A percentile compares a stretch with the other conserved stretches of the same genome.
Conservation (phyloP, 2,329 filamentous ascomycete species). For the Ophiosphaerella narmari region DNA sequence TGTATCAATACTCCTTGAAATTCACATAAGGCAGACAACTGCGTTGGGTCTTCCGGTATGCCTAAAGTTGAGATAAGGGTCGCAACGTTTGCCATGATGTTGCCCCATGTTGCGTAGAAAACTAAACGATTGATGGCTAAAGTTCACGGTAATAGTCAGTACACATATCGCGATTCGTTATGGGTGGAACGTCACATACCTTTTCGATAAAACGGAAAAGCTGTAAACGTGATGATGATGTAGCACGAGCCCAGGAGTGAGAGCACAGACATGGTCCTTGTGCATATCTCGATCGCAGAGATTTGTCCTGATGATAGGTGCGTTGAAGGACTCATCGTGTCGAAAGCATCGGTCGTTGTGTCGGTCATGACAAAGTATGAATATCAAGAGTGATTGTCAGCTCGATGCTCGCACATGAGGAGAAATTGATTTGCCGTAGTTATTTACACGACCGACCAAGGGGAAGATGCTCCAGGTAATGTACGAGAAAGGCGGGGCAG, state of each 20-base stretch:
- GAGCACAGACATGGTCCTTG: slow-evolving; percentile 70
- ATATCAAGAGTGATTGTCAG: not conserved
- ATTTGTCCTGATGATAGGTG: slow-evolving; percentile 16
- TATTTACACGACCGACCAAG: too few relatives aligned
- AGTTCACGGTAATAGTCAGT: not conserved
- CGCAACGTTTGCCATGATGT: slow-evolving; percentile 76
- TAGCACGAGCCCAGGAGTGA: slow-evolving; percentile 73
- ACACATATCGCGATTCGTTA: not conserved
- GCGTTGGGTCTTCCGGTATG: slow-evolving; percentile 42
- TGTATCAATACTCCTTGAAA: slow-evolving; percentile 81
- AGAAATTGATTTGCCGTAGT: not conserved
- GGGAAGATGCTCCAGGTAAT: not conserved
- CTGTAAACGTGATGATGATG: slow-evolving; percentile 72
- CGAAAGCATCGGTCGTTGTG: not conserved
- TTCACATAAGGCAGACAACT: slow-evolving; percentile 66
- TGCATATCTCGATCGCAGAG: slow-evolving; percentile 62
- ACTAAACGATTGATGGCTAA: slow-evolving; percentile 77
- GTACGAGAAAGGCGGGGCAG: not conserved
- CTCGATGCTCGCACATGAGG: not conserved
- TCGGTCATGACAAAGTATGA: not conserved
- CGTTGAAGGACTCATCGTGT: too few relatives aligned
- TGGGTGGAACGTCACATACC: slow-evolving; percentile 33
- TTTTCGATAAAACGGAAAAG: slow-evolving; percentile 74
- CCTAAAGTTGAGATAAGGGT: slow-evolving; percentile 73
- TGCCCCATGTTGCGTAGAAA: slow-evolving; percentile 83